Conservation (phyloP, 2,329 filamentous ascomycete genomes). For the Epicoccum sorghinum region DNA sequence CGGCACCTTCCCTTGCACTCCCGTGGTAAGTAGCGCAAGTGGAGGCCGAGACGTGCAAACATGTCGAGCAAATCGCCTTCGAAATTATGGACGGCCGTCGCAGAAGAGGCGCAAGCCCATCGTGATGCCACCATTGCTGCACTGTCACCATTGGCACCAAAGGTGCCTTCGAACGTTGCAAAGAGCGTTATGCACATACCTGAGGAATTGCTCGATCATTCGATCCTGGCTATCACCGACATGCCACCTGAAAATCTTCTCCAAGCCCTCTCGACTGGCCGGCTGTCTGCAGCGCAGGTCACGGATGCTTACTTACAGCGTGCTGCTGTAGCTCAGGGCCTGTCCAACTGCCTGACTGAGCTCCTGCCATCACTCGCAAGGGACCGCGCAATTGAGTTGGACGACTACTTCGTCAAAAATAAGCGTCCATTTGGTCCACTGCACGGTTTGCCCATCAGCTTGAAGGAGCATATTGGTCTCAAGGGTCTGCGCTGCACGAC, state of each 20-base stretch:
- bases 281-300: conserved; percentile 32
- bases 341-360: conserved; percentile 31
- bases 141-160: conserved; percentile 25
- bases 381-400: conserved; percentile 48
- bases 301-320: conserved; percentile 34
- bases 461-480: conserved; percentile 61
- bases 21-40: too few species aligned
- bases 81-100: conserved; percentile 33
- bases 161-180: conserved; percentile 27
- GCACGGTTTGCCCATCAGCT: conserved; percentile 59
- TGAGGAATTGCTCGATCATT: conserved; percentile 19
- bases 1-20: too few species aligned
- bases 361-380: conserved; percentile 46
- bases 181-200: conserved; percentile 29
- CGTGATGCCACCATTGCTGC: conserved; percentile 32
- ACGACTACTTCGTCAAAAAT: conserved; percentile 47
- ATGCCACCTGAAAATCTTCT: conserved; percentile 28
- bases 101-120: conserved; percentile 34
- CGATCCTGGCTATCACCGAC: conserved; percentile 25
- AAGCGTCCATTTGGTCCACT: conserved; percentile 52
- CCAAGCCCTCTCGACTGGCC: conserved; percentile 22
- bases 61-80: conserved; percentile 6
- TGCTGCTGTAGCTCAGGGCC: conserved; percentile 35
- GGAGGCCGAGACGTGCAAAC: background rate
- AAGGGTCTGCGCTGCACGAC: conserved; percentile 57